These are phyloP conservation scores for Cystobasidium pallidum DNA, from an alignment of 1,284 basidiomycete species.

Conservation along the genomic window DNA sequence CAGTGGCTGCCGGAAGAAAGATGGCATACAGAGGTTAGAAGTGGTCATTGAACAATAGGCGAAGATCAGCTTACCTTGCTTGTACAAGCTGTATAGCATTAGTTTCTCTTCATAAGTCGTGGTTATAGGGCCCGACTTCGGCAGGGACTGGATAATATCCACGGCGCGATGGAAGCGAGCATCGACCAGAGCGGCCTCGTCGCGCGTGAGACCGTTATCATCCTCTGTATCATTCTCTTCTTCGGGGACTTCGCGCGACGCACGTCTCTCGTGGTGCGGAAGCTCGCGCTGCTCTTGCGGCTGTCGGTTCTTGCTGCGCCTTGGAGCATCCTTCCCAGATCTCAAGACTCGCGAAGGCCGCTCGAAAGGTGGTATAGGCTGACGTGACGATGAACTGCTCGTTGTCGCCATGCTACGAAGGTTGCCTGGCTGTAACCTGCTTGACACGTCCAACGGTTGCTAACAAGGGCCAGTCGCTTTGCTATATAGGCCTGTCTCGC, in stretches of 20 bases:
- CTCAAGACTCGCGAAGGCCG: constrained; percentile 3
- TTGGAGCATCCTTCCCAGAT: background rate
- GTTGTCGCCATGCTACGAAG: constrained; percentile 8
- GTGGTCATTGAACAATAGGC: background rate
- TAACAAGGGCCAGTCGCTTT: too few relatives aligned
- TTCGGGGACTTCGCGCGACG: background rate
- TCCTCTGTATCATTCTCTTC: constrained; percentile 9
- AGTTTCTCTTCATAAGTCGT: constrained; percentile 96
- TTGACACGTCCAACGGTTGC: too few relatives aligned
- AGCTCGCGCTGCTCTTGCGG: background rate
- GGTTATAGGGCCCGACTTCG: constrained; percentile 93
- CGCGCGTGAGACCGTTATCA: background rate
- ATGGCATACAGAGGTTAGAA: background rate
- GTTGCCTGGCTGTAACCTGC: too few relatives aligned
- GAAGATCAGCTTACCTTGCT: constrained; percentile 71
- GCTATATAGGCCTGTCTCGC: too few relatives aligned
- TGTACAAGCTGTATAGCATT: constrained; percentile 89
- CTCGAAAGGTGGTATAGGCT: constrained; percentile 18
- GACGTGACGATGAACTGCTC: constrained; percentile 7
- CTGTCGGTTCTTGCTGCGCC: background rate
- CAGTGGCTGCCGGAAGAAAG: constrained; percentile 67
- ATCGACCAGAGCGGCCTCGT: constrained; percentile 23
- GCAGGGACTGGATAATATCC: constrained; percentile 60
- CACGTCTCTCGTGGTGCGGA: background rate
- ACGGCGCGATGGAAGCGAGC: constrained; percentile 38